phyloP scores from a whole-genome alignment of 2,329 filamentous ascomycete species.

The Chrysoporthe deuterocubensis region DNA sequence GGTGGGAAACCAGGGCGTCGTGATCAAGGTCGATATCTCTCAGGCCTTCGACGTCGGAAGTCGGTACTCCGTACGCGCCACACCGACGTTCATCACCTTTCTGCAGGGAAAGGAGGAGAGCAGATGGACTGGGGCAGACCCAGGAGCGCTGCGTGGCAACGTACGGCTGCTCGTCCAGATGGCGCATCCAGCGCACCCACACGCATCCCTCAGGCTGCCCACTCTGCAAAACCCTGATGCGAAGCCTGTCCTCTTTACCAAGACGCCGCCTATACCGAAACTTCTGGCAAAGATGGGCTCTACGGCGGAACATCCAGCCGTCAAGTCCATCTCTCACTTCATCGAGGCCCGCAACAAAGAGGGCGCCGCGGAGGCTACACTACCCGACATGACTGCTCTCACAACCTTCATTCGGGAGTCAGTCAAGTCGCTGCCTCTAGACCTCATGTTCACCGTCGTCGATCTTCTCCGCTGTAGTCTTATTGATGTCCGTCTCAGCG shows the following conservation, averaged over 20 bases:
- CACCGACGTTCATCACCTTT: slow-evolving; percentile 89
- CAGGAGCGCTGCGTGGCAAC: slow-evolving; percentile 69
- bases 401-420: slow-evolving; percentile 62
- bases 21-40: slow-evolving; percentile 85
- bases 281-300: slow-evolving; percentile 76
- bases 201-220: slow-evolving; percentile 72
- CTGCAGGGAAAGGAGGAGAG: slow-evolving; percentile 75
- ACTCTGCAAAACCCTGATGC: slow-evolving; percentile 66
- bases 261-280: slow-evolving; percentile 82
- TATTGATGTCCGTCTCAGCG: slow-evolving; percentile 76
- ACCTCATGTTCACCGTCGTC: slow-evolving; percentile 78
- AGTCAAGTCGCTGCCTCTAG: slow-evolving; percentile 60
- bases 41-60: slow-evolving; percentile 65
- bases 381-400: slow-evolving; percentile 73
- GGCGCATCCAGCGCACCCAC: slow-evolving; percentile 76
- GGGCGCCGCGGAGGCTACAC: slow-evolving; percentile 65
- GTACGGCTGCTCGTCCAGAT: slow-evolving; percentile 75
- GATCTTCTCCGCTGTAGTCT: slow-evolving; percentile 82
- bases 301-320: slow-evolving; percentile 59
- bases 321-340: slow-evolving; percentile 71
- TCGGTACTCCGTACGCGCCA: slow-evolving; percentile 72
- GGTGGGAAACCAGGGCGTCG: slow-evolving; percentile 65
- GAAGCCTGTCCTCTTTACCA: slow-evolving; percentile 73
- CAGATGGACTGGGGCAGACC: slow-evolving; percentile 80
- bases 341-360: slow-evolving; percentile 64